Evolutionary conservation across 75 land plant species (phyloP), one percentile per base, ranked within the genome.

Genomic region (Ceratopteris richardii): DNA sequence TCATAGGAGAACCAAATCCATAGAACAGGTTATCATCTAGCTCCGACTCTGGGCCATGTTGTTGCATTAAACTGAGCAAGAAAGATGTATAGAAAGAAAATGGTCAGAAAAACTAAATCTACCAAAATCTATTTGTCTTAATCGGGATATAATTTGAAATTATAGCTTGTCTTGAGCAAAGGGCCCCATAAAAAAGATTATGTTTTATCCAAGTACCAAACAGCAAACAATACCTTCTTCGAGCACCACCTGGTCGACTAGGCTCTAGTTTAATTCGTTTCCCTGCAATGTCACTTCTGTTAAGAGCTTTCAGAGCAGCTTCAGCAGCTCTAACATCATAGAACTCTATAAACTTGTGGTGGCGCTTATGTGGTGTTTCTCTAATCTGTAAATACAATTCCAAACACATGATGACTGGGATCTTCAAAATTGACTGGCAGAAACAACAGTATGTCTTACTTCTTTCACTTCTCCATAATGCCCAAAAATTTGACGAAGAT

Each of bases 341-440:
- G 41, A 74, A 90, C 48, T 90, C 96, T 51, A 90, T 84, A 70
- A 90, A 90, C 64, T 90, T 90, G 63, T 90, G 96, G 41, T 90
- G 96, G 50, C 82, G 72, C 71, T 90, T 90, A 63, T 90, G 88
- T n/a, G 96, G 96, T n/a, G 96, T 90, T 75, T 90, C 96, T 50
- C 96, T 72, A 30, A 90, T 81, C 73, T 77, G 80, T 53, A 40
- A 17, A 19, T 16, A 11, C 30, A 33, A 4, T 33, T 9, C 37
- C 3, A 33, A 4, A 3, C 37, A 33, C 37, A 33, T 33, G 7
- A 33, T 4, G 7, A 9, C 3, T 4, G 37, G 37, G 37, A 33
- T 9, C 9, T 33, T 3, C 3, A 3, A 33, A 33, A 3, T 4
- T 33, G 37, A 33, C 37, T 4, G 37, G 3, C 9, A 4, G 37